Evolutionary conservation across 1,284 basidiomycete species (phyloP), one percentile per base, ranked within the genome.

Genomic region (Anthracocystis panici-leucophaei): DNA sequence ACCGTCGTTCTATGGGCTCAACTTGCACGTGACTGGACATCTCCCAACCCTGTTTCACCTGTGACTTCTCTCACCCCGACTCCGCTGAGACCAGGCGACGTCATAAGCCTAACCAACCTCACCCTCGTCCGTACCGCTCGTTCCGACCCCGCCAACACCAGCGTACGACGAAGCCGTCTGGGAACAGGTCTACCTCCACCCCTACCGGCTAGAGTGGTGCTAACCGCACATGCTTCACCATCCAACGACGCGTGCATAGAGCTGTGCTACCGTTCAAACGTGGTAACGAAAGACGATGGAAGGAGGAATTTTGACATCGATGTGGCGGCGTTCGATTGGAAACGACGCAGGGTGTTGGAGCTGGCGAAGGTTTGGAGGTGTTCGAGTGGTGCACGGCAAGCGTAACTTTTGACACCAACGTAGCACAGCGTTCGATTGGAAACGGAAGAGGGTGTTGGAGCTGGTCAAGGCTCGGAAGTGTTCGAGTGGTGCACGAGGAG

Each of bases 1-100:
- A 51, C 53, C 8, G 35, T 75, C 21, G 38, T 75, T 0, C 41
- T 75, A 0, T 75, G 73, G 73, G 67, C 57, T 0, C 16, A 27
- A 1, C 27, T 70, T 3, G 67, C 67, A 0, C 45, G 50, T 2
- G 33, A 41, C 3, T 73, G 71, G 65, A 45, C 53, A 20, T 41
- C 55, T 16, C 9, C 44, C n/a, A 21, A 23, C 40, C 48, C 51
- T 5, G 1, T 2, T 16, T 44, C 21, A 7, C 48, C 3, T 16
- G 5, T 6, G 7, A 31, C 27, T 5, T 46, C 54, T 0, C n/a
- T 49, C 4, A 44, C 33, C 11, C 52, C 58, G 4, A 65, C 56
- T 9, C 18, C 41, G 0, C 21, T 69, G 0, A 56, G 48, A 6
- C 29, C 60, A 0, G 73, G 73, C 16, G 73, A 75, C 51, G 60